Evolutionary conservation across 352 stramenopile genomes (phyloP).

Genomic region (Globisporangium sylvaticum): DNA sequence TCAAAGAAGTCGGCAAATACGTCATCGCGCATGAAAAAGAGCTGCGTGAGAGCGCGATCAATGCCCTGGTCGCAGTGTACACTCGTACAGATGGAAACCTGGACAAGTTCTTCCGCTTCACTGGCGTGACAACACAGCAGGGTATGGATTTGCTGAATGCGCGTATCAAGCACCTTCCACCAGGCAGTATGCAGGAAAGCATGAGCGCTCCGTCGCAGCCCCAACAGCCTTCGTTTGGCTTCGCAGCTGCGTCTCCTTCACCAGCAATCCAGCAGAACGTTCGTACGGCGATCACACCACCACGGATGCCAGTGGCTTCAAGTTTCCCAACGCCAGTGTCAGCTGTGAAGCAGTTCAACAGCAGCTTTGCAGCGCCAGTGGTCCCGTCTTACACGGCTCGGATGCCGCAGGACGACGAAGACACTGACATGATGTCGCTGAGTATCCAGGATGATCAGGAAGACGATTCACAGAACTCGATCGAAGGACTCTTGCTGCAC

Average conservation of each 20-base stretch:
- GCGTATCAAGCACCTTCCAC: conserved; percentile 74
- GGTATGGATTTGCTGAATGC: conserved; percentile 72
- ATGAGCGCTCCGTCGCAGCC: conserved; percentile 9
- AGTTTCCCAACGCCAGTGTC: conserved; percentile 23
- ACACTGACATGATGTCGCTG: conserved; percentile 53
- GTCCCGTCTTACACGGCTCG: not conserved
- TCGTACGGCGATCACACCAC: conserved; percentile 12
- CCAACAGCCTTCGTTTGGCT: conserved; percentile 17
- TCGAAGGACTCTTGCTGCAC: conserved; percentile 58
- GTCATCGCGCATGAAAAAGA: conserved; percentile 80
- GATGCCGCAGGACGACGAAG: conserved; percentile 31
- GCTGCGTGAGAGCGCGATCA: conserved; percentile 75
- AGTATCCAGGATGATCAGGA: conserved; percentile 21
- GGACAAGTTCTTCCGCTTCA: conserved; percentile 78
- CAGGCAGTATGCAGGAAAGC: conserved; percentile 28
- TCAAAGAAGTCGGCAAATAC: conserved; percentile 81
- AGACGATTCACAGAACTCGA: conserved; percentile 3
- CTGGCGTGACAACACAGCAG: conserved; percentile 72
- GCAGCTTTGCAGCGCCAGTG: not conserved
- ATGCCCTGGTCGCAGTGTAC: conserved; percentile 68
- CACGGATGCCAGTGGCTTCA: conserved; percentile 18
- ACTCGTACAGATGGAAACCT: conserved; percentile 55
- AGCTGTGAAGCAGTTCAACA: conserved; percentile 30
- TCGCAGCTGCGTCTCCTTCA: conserved; percentile 16
- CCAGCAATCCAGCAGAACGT: conserved; percentile 9